phyloP scores from a whole-genome alignment of 352 stramenopile genomes.

The Achlya hypogyna region DNA sequence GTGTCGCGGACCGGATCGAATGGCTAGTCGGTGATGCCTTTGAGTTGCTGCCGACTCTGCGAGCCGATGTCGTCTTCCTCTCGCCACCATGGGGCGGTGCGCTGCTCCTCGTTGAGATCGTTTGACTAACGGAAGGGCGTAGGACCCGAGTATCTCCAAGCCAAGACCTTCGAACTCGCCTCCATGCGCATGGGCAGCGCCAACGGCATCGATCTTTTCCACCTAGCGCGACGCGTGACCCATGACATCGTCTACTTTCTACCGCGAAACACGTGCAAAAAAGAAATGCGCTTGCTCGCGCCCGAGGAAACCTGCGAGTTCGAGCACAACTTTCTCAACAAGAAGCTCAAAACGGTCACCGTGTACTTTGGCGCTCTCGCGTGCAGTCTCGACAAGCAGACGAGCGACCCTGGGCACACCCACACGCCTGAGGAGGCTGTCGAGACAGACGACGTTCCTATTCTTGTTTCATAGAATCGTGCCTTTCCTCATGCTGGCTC shows the following conservation, averaged over 20 bases:
- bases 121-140: background rate
- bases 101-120: background rate
- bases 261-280: conserved; percentile 48
- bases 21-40: conserved; percentile 86
- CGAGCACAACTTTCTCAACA: conserved; percentile 72
- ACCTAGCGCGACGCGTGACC: conserved; percentile 41
- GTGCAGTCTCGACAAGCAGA: background rate
- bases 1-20: conserved; percentile 84
- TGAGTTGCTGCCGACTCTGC: conserved; percentile 58
- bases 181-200: conserved; percentile 56
- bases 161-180: conserved; percentile 43
- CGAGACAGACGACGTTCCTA: no score
- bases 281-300: conserved; percentile 41
- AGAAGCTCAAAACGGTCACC: conserved; percentile 70
- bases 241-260: conserved; percentile 81
- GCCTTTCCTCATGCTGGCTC: no score
- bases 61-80: conserved; percentile 85
- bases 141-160: conserved; percentile 57
- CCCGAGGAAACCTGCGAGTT: conserved; percentile 53
- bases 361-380: conserved; percentile 70
- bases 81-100: conserved; percentile 85
- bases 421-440: no score
- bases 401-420: no score
- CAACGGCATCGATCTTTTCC: conserved; percentile 54
- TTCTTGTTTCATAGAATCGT: no score